phyloP scores from a whole-genome alignment of 768 basidiomycete species.

The Suillus cothurnatus region DNA sequence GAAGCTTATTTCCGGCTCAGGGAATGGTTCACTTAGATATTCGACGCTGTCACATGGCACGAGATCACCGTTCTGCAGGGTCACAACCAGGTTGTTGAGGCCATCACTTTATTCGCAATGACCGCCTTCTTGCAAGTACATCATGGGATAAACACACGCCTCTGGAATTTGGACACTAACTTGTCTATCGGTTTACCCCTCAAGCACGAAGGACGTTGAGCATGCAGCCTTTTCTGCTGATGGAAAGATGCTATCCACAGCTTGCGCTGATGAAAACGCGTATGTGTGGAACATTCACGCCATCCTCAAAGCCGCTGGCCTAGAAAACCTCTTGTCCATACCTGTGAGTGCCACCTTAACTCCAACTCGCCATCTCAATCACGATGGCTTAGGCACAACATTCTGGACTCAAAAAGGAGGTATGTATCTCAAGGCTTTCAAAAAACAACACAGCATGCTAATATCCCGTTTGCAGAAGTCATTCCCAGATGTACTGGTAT shows the following conservation, averaged over 20 bases:
- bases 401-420: not conserved
- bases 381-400: not conserved
- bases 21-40: not conserved
- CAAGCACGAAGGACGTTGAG: not conserved
- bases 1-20: not conserved
- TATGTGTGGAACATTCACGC: not conserved
- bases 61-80: not conserved
- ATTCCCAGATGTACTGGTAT: not conserved
- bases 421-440: not conserved
- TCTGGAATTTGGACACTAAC: conserved; percentile 15
- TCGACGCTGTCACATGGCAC: conserved; percentile 1
- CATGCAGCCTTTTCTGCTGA: not conserved
- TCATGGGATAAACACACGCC: conserved; percentile 7
- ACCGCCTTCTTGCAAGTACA: conserved; percentile 1
- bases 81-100: not conserved
- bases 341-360: not conserved
- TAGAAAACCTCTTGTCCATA: not conserved
- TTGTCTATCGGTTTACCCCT: conserved; percentile 2
- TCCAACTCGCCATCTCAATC: not conserved
- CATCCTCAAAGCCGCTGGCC: not conserved
- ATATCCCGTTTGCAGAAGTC: not conserved
- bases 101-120: not conserved
- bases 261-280: not conserved
- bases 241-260: conserved; percentile 10
- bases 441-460: not conserved